phyloP scores from a whole-genome alignment of 306 rosid genomes.

The Ochetophila trinervis region DNA sequence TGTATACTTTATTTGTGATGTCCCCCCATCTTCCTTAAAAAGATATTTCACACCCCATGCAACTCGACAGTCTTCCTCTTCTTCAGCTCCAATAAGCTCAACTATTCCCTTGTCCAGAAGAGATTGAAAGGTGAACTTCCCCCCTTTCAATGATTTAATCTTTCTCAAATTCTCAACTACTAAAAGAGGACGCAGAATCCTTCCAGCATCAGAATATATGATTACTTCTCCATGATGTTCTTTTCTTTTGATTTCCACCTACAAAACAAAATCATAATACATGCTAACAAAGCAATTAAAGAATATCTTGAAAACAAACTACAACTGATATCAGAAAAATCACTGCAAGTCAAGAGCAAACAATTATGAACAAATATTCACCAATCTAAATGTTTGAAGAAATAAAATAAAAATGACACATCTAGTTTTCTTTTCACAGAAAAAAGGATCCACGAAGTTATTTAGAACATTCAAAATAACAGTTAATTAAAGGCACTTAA shows the following conservation, averaged over 20 bases:
- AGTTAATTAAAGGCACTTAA: no score
- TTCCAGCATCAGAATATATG: constrained; percentile 86
- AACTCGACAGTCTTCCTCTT: constrained; percentile 85
- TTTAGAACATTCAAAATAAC: no score
- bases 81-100: constrained; percentile 89
- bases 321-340: no score
- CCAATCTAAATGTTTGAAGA: no score
- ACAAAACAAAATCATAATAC: constrained; percentile 17
- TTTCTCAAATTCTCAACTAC: constrained; percentile 67
- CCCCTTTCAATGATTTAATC: constrained; percentile 52
- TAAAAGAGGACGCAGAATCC: constrained; percentile 89
- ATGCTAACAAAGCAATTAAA: background rate
- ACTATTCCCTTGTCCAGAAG: constrained; percentile 70
- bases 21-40: constrained; percentile 52
- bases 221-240: constrained; percentile 66
- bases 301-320: background rate
- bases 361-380: no score
- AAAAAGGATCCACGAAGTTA: no score
- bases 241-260: constrained; percentile 95
- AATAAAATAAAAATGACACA: no score
- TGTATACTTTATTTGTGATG: constrained; percentile 45
- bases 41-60: constrained; percentile 77
- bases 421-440: no score
- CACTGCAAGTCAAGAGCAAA: no score
- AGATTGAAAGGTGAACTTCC: constrained; percentile 44